Conservation (phyloP, 73 alveolate genomes). For the Tetrahymena malaccensis region DNA sequence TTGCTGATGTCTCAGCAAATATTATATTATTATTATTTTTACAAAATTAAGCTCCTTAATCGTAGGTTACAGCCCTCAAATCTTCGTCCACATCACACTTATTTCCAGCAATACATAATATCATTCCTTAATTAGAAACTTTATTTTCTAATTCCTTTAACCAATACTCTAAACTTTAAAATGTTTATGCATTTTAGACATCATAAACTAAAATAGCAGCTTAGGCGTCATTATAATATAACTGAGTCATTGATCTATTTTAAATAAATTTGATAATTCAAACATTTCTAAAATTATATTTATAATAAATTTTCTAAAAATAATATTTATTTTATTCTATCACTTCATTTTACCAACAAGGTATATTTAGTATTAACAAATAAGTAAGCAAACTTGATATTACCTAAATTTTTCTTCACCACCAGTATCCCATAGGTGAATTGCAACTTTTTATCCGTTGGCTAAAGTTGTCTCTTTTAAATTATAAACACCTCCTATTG, state of each 20-base stretch:
- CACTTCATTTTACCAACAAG: not conserved
- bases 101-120: constrained; percentile 46
- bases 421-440: constrained; percentile 55
- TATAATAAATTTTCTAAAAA: too few species aligned
- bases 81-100: constrained; percentile 36
- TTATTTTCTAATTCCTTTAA: constrained; percentile 32
- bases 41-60: constrained; percentile 43
- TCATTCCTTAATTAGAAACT: constrained; percentile 27
- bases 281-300: too few species aligned
- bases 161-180: constrained; percentile 39
- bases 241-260: constrained; percentile 43
- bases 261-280: not conserved
- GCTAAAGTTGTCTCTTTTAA: constrained; percentile 11
- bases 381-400: not conserved
- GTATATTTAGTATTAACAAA: not conserved
- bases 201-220: constrained; percentile 64
- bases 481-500: constrained; percentile 32
- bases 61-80: constrained; percentile 25
- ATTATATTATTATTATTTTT: constrained; percentile 6
- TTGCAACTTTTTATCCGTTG: constrained; percentile 18
- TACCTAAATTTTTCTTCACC: constrained; percentile 45
- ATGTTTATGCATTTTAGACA: constrained; percentile 44
- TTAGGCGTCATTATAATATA: constrained; percentile 57
- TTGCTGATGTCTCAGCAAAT: constrained; percentile 46
- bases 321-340: too few species aligned